Percentiles rank a stretch among this genome's conserved stretches.
Conservation (phyloP, 768 basidiomycete genomes). For the Tephrocybe sp. region DNA sequence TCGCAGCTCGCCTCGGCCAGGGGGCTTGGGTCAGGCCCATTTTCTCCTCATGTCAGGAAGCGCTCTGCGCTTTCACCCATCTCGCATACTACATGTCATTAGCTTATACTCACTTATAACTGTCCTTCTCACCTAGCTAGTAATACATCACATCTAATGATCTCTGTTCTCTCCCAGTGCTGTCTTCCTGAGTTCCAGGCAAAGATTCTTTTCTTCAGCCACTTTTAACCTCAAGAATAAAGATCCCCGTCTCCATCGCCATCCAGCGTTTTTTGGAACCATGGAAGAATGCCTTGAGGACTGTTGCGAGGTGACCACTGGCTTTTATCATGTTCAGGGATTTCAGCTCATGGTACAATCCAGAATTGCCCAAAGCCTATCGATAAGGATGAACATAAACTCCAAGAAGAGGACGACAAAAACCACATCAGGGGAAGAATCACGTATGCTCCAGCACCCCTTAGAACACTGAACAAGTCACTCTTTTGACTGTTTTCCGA, state of each 20-base stretch:
- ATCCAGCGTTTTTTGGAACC: slow-evolving; percentile 63
- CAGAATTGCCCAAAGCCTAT: slow-evolving; percentile 57
- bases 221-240: slow-evolving; percentile 67
- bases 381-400: slow-evolving; percentile 52
- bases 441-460: slow-evolving; percentile 32
- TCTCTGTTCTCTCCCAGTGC: too few species aligned
- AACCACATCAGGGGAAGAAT: slow-evolving; percentile 54
- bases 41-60: too few species aligned
- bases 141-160: too few species aligned
- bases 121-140: too few species aligned
- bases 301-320: slow-evolving; percentile 52
- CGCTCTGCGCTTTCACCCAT: too few species aligned
- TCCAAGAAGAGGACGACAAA: slow-evolving; percentile 55
- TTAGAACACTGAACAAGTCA: background rate
- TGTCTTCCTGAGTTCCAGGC: too few species aligned
- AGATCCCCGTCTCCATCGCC: slow-evolving; percentile 56
- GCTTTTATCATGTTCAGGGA: background rate
- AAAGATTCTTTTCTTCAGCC: slow-evolving; percentile 29
- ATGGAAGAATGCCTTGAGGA: slow-evolving; percentile 58
- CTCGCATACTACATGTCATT: too few species aligned
- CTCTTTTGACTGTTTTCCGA: background rate
- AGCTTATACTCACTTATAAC: too few species aligned
- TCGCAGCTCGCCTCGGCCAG: too few species aligned
- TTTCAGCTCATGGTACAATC: background rate
- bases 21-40: too few species aligned